phyloP scores from a whole-genome alignment of 73 alveolate species.

The Tetrahymena thermophila region DNA sequence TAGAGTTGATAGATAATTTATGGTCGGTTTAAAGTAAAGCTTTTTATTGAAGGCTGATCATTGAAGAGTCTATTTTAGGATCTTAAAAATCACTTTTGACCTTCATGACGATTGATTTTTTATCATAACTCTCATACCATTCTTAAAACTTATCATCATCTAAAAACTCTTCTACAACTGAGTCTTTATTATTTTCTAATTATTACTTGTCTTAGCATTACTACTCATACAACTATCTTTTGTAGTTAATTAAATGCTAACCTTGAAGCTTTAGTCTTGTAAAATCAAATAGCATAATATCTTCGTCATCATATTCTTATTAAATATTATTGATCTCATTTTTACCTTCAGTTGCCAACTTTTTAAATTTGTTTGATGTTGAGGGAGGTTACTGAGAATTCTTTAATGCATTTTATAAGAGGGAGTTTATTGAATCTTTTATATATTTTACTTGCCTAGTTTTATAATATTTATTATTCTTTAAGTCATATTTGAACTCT shows the following conservation, averaged over 20 bases:
- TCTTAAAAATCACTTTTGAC: background rate
- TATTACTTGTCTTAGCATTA: background rate
- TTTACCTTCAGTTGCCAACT: background rate
- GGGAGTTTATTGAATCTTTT: background rate
- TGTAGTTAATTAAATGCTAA: background rate
- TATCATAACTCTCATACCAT: background rate
- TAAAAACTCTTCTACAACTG: background rate
- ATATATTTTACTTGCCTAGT: background rate
- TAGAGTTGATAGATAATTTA: background rate
- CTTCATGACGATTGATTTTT: background rate
- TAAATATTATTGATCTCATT: background rate
- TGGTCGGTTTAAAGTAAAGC: background rate
- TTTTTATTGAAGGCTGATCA: background rate
- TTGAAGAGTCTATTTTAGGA: background rate
- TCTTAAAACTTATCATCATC: background rate
- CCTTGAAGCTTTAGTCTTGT: background rate
- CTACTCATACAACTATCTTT: background rate
- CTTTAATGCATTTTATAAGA: background rate
- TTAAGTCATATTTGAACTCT: background rate
- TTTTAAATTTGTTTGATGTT: background rate
- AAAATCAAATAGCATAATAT: background rate
- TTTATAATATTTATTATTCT: background rate
- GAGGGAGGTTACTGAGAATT: background rate
- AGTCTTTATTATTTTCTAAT: background rate
- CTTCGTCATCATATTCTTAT: background rate